Percentiles rank a stretch among this genome's conserved stretches.
Conservation (phyloP, 1,284 basidiomycete species). For the Takashimella tepidaria region DNA sequence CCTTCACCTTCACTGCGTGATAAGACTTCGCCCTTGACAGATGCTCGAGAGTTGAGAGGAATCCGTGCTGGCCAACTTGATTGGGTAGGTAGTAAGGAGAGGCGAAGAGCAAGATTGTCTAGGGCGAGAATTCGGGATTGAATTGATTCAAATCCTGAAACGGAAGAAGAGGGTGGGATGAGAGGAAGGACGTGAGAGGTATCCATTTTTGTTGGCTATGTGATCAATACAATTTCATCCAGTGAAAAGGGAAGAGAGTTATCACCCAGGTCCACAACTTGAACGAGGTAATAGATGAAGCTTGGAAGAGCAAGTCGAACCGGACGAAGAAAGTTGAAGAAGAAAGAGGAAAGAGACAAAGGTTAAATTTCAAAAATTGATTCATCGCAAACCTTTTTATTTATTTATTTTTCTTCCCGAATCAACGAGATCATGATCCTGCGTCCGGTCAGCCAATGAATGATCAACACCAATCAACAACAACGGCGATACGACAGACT, state of each 20-base stretch:
- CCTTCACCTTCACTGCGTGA: conserved; percentile 28
- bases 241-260: neutral
- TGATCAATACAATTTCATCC: too few relatives aligned
- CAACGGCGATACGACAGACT: too few relatives aligned
- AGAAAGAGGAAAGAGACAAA: too few relatives aligned
- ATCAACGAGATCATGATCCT: too few relatives aligned
- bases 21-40: conserved; percentile 27
- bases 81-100: conserved; percentile 18
- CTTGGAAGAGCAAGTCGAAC: neutral
- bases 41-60: conserved; percentile 35
- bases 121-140: conserved; percentile 31
- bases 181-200: conserved; percentile 22
- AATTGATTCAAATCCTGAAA: too few relatives aligned
- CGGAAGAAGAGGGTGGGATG: conserved; percentile 19
- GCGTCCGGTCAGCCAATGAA: too few relatives aligned
- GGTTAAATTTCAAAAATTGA: too few relatives aligned
- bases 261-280: neutral
- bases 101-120: conserved; percentile 23
- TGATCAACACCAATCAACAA: too few relatives aligned
- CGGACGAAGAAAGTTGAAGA: too few relatives aligned
- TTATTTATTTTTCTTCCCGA: too few relatives aligned
- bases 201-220: neutral
- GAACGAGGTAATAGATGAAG: neutral
- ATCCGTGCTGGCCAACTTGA: conserved; percentile 27
- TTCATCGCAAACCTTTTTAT: too few relatives aligned